Conservation (phyloP, 441 rosid species). For the Cnidoscolus chayamansa region DNA sequence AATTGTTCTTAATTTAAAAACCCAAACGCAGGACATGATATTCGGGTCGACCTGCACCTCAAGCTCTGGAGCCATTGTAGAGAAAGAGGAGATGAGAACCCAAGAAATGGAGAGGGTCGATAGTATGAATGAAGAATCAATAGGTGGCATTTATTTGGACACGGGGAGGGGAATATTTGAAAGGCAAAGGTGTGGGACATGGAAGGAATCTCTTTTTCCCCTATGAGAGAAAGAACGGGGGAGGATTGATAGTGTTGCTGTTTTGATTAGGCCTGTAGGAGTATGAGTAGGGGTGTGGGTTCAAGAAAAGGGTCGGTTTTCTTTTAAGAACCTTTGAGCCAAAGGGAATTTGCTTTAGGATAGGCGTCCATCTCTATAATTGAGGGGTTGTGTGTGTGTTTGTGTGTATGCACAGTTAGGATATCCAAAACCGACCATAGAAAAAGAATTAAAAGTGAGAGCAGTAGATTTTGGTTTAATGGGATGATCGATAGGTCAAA, state of each 20-base stretch:
- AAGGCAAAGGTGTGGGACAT: constrained; percentile 53
- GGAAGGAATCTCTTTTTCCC: constrained; percentile 56
- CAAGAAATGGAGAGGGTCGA: constrained; percentile 22
- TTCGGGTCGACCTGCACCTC: constrained; percentile 35
- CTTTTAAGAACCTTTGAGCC: constrained; percentile 5
- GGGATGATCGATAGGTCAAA: background rate
- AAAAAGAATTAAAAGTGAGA: constrained; percentile 16
- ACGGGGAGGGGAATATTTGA: constrained; percentile 50
- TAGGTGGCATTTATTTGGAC: constrained; percentile 45
- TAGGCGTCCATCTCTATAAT: constrained; percentile 27
- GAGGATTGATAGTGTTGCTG: constrained; percentile 17
- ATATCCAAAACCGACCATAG: constrained; percentile 43
- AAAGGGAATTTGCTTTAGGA: constrained; percentile 43
- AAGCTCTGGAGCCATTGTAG: constrained; percentile 44
- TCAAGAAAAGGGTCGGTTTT: constrained; percentile 11
- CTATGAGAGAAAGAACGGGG: background rate
- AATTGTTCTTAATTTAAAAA: background rate
- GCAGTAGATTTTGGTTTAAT: constrained; percentile 2
- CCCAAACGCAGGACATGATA: background rate
- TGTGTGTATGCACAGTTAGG: background rate
- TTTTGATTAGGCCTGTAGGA: background rate
- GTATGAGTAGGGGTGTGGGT: background rate
- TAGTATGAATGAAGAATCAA: constrained; percentile 40
- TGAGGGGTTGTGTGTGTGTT: constrained; percentile 10
- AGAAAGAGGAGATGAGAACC: constrained; percentile 15